Conservation (phyloP, 805 yeast species). For the Zygosaccharomyces siamensis region DNA sequence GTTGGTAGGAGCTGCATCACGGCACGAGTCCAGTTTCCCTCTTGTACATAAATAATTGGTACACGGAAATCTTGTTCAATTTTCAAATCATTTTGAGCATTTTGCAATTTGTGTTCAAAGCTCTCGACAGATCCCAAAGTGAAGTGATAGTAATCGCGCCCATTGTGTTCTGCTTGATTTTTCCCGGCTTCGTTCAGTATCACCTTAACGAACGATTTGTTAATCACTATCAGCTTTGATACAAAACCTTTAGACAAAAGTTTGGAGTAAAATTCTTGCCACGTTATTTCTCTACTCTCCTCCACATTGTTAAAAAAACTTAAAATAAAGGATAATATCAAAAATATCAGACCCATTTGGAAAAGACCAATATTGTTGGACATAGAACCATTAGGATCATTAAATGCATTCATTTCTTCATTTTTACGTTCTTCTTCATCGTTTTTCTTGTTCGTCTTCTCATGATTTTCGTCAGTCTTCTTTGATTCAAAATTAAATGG, state of each 20-base stretch:
- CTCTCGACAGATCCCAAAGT: slow-evolving; percentile 84
- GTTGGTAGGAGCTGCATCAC: slow-evolving; percentile 84
- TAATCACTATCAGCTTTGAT: slow-evolving; percentile 64
- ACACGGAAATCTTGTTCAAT: slow-evolving; percentile 60
- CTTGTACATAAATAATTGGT: slow-evolving; percentile 76
- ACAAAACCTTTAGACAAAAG: slow-evolving; percentile 77
- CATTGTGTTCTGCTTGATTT: slow-evolving; percentile 37
- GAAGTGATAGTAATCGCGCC: slow-evolving; percentile 48
- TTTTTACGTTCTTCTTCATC: slow-evolving; percentile 14
- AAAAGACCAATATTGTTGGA: slow-evolving; percentile 34
- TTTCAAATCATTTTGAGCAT: slow-evolving; percentile 65
- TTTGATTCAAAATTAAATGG: slow-evolving; percentile 18
- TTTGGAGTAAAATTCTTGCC: slow-evolving; percentile 82
- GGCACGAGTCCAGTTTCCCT: slow-evolving; percentile 60
- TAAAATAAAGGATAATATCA: slow-evolving; percentile 32
- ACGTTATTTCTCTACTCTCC: slow-evolving; percentile 60
- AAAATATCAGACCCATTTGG: slow-evolving; percentile 33
- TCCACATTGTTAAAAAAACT: slow-evolving; percentile 31
- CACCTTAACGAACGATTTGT: slow-evolving; percentile 70
- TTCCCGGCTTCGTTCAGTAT: slow-evolving; percentile 59
- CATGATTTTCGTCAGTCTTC: slow-evolving; percentile 15
- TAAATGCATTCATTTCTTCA: slow-evolving; percentile 13
- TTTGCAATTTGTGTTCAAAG: slow-evolving; percentile 74
- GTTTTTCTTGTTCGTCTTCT: slow-evolving; percentile 16
- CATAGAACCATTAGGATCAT: slow-evolving; percentile 33